Evolutionary conservation across 2,329 filamentous ascomycete species (phyloP).

Genomic region (Trichoderma breve): DNA sequence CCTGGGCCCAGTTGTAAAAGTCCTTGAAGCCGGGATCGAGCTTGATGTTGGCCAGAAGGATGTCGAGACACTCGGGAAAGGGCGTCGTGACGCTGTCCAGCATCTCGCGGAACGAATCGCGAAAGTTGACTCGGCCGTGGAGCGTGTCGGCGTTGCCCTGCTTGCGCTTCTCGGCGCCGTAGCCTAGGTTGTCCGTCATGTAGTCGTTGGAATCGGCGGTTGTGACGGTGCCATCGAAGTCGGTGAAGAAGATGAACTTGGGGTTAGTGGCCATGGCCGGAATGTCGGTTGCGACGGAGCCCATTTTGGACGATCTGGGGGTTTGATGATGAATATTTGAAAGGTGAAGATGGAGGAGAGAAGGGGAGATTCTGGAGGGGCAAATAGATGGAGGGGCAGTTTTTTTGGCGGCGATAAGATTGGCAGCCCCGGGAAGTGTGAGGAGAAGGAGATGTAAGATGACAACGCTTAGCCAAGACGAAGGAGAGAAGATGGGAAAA

Average conservation of each 20-base stretch:
- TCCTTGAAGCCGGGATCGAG: conserved; percentile 85
- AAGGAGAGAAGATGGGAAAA: not conserved
- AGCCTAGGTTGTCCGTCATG: conserved; percentile 90
- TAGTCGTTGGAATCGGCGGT: conserved; percentile 63
- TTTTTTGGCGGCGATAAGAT: not conserved
- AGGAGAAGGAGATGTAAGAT: not conserved
- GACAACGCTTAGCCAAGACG: not conserved
- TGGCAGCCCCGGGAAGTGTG: not conserved
- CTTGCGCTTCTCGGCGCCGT: conserved; percentile 67
- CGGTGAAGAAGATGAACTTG: conserved; percentile 96
- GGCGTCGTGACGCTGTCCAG: conserved; percentile 81
- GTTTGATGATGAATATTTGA: not conserved
- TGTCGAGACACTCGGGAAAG: conserved; percentile 77
- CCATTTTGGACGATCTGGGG: conserved; percentile 37
- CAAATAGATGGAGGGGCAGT: not conserved
- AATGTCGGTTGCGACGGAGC: conserved; percentile 43
- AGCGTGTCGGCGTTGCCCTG: conserved; percentile 77
- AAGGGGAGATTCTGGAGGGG: not conserved
- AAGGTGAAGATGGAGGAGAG: not conserved
- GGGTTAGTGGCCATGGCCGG: conserved; percentile 67
- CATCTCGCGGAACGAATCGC: conserved; percentile 88
- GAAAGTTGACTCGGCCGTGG: conserved; percentile 67
- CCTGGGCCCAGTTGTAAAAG: conserved; percentile 80
- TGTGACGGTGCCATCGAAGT: conserved; percentile 97
- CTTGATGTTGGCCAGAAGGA: conserved; percentile 77